Conservation (phyloP, 2,329 filamentous ascomycete genomes). For the Diaporthe batatas region DNA sequence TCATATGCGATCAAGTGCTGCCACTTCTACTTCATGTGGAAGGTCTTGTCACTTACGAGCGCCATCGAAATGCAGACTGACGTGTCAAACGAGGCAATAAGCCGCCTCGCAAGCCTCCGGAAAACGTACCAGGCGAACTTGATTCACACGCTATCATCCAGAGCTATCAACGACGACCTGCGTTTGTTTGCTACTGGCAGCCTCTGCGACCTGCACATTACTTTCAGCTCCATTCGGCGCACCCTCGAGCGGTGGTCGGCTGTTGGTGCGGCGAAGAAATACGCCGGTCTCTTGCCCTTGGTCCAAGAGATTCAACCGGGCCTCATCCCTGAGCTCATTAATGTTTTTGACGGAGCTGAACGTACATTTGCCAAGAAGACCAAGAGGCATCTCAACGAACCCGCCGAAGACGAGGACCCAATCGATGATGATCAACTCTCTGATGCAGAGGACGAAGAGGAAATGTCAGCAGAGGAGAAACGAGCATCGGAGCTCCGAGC, state of each 20-base stretch:
- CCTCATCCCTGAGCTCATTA: constrained; percentile 76
- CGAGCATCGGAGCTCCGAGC: constrained; percentile 78
- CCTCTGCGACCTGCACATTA: constrained; percentile 84
- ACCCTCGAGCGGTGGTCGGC: constrained; percentile 60
- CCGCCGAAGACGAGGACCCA: constrained; percentile 80
- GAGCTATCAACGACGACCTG: constrained; percentile 80
- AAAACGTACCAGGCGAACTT: constrained; percentile 72
- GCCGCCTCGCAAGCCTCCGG: constrained; percentile 68
- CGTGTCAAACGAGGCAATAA: constrained; percentile 70
- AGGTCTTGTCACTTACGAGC: constrained; percentile 72
- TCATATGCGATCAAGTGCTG: constrained; percentile 80
- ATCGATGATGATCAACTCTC: constrained; percentile 73
- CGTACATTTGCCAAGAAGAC: constrained; percentile 80
- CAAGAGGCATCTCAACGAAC: constrained; percentile 72
- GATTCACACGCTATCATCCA: constrained; percentile 76
- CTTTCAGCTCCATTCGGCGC: constrained; percentile 80
- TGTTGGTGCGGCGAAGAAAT: constrained; percentile 55
- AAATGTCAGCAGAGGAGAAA: constrained; percentile 68
- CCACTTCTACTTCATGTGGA: constrained; percentile 97
- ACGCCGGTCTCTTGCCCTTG: constrained; percentile 70
- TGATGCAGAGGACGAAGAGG: constrained; percentile 69
- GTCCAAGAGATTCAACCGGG: constrained; percentile 77
- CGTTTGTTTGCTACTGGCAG: constrained; percentile 81
- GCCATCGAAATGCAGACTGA: constrained; percentile 67
- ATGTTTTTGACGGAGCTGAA: constrained; percentile 84